Conservation (phyloP, 1,284 basidiomycete species). For the Meripilus lineatus region DNA sequence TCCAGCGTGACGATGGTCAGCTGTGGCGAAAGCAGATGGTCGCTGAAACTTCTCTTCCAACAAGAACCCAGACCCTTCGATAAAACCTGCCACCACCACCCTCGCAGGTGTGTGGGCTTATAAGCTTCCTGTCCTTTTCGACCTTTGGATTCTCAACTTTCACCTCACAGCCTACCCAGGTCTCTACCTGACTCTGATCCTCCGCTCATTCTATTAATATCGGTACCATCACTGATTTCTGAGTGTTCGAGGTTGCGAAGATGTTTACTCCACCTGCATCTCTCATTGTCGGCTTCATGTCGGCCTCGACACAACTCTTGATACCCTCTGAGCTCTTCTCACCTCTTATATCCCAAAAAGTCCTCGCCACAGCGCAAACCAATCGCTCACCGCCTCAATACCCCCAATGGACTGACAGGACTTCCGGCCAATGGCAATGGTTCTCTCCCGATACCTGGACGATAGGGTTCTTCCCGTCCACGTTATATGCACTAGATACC, state of each 20-base stretch:
- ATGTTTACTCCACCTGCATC: not conserved
- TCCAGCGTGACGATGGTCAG: no score
- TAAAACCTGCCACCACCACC: no score
- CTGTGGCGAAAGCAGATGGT: no score
- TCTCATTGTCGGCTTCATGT: not conserved
- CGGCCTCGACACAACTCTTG: not conserved
- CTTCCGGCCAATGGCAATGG: slow-evolving; percentile 44
- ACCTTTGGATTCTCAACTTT: no score
- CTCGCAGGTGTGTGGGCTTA: no score
- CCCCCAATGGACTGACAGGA: slow-evolving; percentile 51
- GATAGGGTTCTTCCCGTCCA: slow-evolving; percentile 62
- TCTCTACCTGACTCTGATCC: no score
- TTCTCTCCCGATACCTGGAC: slow-evolving; percentile 60
- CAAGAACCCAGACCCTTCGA: no score
- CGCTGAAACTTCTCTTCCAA: no score
- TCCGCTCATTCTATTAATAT: no score
- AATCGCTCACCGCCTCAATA: slow-evolving; percentile 40
- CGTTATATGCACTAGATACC: slow-evolving; percentile 52
- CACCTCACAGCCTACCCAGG: no score
- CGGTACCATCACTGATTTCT: no score
- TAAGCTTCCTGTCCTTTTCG: no score
- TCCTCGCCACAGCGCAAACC: slow-evolving; percentile 45
- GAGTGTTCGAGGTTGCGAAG: not conserved
- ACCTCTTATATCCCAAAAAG: slow-evolving; percentile 48
- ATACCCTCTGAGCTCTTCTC: slow-evolving; percentile 46